phyloP scores from a whole-genome alignment of 116 monocot genomes.

The Papilionanthe hybrid region DNA sequence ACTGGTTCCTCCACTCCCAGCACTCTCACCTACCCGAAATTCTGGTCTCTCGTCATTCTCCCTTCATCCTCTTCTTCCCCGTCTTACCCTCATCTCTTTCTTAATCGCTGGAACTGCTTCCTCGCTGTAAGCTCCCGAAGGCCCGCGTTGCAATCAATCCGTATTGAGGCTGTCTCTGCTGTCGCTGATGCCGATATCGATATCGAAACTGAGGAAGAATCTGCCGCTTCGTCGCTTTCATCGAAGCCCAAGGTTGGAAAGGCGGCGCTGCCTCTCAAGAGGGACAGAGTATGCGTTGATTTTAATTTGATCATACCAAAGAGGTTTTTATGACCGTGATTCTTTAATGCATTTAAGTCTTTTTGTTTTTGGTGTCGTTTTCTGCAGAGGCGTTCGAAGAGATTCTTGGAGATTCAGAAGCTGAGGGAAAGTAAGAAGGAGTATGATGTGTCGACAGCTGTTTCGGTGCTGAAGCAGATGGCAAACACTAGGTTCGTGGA shows the following conservation, averaged over 20 bases:
- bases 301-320: not conserved
- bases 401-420: constrained; percentile 97
- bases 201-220: constrained; percentile 26
- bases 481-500: constrained; percentile 78
- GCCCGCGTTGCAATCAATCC: not conserved
- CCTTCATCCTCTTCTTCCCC: constrained; percentile 6
- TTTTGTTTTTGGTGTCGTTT: not conserved
- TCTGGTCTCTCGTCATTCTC: constrained; percentile 8
- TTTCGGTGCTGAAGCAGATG: constrained; percentile 58
- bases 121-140: constrained; percentile 11
- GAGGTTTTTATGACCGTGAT: not conserved
- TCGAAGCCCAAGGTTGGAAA: constrained; percentile 77
- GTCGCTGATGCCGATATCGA: constrained; percentile 32
- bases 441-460: constrained; percentile 65
- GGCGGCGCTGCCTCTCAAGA: constrained; percentile 75
- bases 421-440: constrained; percentile 88
- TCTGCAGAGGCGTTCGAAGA: constrained; percentile 69
- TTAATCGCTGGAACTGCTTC: constrained; percentile 14
- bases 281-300: constrained; percentile 66
- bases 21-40: constrained; percentile 11
- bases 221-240: constrained; percentile 19
- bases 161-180: constrained; percentile 11
- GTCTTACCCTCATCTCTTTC: constrained; percentile 13
- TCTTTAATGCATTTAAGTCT: not conserved
- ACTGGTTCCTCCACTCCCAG: not conserved